Evolutionary conservation across 306 rosid species (phyloP), one percentile per base, ranked within the genome.

Genomic region (Echinosophora koreensis): DNA sequence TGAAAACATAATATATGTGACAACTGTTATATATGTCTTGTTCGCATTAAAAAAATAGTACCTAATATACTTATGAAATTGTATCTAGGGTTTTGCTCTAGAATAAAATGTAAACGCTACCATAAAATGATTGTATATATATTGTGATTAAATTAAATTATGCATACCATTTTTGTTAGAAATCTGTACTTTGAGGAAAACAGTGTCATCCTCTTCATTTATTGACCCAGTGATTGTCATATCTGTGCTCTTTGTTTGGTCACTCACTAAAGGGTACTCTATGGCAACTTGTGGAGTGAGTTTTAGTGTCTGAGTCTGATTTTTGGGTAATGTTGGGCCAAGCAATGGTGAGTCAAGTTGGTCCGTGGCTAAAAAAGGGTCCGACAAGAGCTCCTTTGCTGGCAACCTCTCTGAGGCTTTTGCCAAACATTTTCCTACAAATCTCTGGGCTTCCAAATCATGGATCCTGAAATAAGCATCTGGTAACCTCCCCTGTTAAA

Each of bases 191-290:
- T 84, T 87, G 44, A 94, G 95, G 77, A 88, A 83, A 68, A 94
- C 84, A 8, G 92, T 81, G 78, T 88, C 87, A 22, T 92, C 96
- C 39, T 92, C 87, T 46, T 87, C 86, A 72, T 88, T 79, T 75
- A 88, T 80, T 14, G 93, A 81, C 59, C 97, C 97, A 0, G 93
- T 92, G 64, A 94, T 92, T 39, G 86, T 80, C 97, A 94, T 89
- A 44, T 88, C 69, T 47, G 91, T 89, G 44, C 77, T 75, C 74
- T 85, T 85, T 68, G 70, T 51, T 64, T 77, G 58, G 49, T 79
- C 74, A 68, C 66, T 13, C 71, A 62, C 38, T 38, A 37, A 59
- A 74, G 74, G 61, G 42, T 80, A 27, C 32, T 41, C 75, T 64
- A 62, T 77, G 63, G 70, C 42, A 34, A 50, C 55, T 55, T 5